A percentile compares a stretch with the other conserved stretches of the same genome.
Evolutionary conservation across 1,284 basidiomycete genomes (phyloP).

Genomic region (Thelephora terrestris): DNA sequence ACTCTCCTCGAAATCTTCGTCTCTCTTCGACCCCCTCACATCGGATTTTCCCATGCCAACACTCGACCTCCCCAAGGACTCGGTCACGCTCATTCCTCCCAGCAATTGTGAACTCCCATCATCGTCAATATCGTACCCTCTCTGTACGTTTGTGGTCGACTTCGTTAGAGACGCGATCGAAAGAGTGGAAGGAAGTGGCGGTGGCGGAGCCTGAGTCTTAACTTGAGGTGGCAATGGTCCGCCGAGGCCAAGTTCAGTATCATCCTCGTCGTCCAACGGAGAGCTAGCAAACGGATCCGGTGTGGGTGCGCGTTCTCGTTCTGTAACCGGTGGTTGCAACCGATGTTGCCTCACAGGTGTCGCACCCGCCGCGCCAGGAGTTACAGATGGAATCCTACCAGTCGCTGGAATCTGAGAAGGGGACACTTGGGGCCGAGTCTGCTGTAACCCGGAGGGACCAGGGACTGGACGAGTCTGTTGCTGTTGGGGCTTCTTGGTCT

Average conservation of each 20-base stretch:
- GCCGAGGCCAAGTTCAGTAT: neutral
- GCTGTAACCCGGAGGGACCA: conserved; percentile 10
- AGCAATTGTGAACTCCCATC: neutral
- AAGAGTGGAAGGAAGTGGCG: neutral
- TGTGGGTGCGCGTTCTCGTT: conserved; percentile 13
- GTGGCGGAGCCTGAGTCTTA: neutral
- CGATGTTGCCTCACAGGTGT: conserved; percentile 3
- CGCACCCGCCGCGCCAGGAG: conserved; percentile 12
- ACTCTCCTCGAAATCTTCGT: conserved; percentile 31
- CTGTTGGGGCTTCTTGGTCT: conserved; percentile 24
- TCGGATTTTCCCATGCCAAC: neutral
- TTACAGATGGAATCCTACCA: conserved; percentile 7
- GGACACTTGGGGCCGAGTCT: conserved; percentile 8
- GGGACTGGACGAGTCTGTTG: conserved; percentile 6
- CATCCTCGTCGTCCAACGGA: conserved; percentile 16
- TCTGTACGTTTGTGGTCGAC: too few relatives aligned
- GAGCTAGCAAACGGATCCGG: conserved; percentile 28
- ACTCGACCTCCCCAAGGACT: conserved; percentile 1
- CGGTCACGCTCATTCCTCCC: conserved; percentile 1
- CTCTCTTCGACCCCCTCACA: conserved; percentile 26
- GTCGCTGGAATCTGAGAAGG: conserved; percentile 8
- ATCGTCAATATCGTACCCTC: neutral
- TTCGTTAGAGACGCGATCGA: neutral
- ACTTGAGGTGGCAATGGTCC: neutral
- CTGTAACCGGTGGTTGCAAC: conserved; percentile 9